A percentile compares a stretch with the other conserved stretches of the same genome.
Evolutionary conservation across 768 basidiomycete species (phyloP).

Genomic region (Cystobasidiopsis lactophilus): DNA sequence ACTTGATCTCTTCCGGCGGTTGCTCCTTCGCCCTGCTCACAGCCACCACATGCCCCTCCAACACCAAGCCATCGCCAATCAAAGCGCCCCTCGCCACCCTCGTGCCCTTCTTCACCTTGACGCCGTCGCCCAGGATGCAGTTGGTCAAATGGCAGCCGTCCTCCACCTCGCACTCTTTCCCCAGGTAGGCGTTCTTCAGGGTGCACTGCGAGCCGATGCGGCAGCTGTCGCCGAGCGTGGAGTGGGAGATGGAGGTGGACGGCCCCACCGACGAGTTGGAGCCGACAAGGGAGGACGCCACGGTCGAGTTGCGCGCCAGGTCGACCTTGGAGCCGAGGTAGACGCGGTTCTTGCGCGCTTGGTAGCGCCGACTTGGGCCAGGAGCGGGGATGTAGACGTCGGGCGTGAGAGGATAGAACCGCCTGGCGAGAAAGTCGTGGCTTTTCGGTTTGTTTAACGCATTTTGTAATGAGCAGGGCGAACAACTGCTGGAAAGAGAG

Average conservation of each 20-base stretch:
- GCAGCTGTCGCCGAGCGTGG: constrained; percentile 25
- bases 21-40: background rate
- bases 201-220: constrained; percentile 42
- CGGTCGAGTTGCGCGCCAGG: constrained; percentile 71
- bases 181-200: constrained; percentile 40
- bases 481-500: background rate
- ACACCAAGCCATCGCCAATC: constrained; percentile 53
- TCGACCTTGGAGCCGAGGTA: constrained; percentile 66
- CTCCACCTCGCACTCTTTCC: constrained; percentile 47
- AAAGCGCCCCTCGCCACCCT: constrained; percentile 52
- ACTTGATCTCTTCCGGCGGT: no score
- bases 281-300: constrained; percentile 65
- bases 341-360: constrained; percentile 66
- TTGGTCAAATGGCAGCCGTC: constrained; percentile 47
- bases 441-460: constrained; percentile 27
- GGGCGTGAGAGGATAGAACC: constrained; percentile 88
- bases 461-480: background rate
- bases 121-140: constrained; percentile 60
- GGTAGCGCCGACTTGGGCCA: constrained; percentile 40
- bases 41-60: constrained; percentile 46
- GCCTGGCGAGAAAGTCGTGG: constrained; percentile 76
- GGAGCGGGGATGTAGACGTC: constrained; percentile 76
- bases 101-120: constrained; percentile 45
- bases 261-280: constrained; percentile 49
- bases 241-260: constrained; percentile 37